Evolutionary conservation across 495 filamentous ascomycete species (phyloP).

Genomic region (Annulohypoxylon maeteangense): DNA sequence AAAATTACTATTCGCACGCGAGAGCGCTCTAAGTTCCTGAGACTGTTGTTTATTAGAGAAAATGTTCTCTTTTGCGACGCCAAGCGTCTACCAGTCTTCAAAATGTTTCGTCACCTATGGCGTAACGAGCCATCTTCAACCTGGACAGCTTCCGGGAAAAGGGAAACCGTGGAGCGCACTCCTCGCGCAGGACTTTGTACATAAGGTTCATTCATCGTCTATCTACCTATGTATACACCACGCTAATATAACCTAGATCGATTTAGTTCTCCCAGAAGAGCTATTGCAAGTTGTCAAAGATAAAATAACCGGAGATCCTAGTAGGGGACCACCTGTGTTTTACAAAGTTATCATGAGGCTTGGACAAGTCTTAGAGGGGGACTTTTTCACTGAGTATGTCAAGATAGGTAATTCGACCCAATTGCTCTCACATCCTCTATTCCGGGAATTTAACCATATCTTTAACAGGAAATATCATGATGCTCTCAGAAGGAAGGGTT

Average conservation of each 20-base stretch:
- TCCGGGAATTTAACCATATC: neutral
- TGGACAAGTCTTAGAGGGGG: constrained; percentile 72
- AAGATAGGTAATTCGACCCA: constrained; percentile 72
- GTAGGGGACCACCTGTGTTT: constrained; percentile 63
- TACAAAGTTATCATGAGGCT: constrained; percentile 80
- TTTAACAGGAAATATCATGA: constrained; percentile 78
- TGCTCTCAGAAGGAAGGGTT: constrained; percentile 87
- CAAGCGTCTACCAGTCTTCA: constrained; percentile 66
- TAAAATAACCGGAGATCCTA: constrained; percentile 56
- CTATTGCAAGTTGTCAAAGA: constrained; percentile 66
- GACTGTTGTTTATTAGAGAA: neutral
- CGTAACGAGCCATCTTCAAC: constrained; percentile 71
- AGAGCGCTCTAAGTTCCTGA: neutral
- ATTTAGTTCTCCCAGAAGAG: constrained; percentile 78
- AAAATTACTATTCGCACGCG: too few relatives aligned
- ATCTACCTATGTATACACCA: neutral
- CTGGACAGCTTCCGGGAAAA: constrained; percentile 74
- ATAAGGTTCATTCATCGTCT: constrained; percentile 72
- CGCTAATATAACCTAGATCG: constrained; percentile 62
- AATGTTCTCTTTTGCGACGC: constrained; percentile 69
- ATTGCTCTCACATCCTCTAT: neutral
- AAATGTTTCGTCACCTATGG: constrained; percentile 81
- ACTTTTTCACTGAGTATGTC: constrained; percentile 88
- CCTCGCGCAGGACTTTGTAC: constrained; percentile 73
- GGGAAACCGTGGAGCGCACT: constrained; percentile 79